Percentiles rank a stretch among this genome's conserved stretches.
These are phyloP conservation scores for Laburnicola sp. DNA, from an alignment of 2,329 filamentous ascomycete species.

Conservation along the genomic window DNA sequence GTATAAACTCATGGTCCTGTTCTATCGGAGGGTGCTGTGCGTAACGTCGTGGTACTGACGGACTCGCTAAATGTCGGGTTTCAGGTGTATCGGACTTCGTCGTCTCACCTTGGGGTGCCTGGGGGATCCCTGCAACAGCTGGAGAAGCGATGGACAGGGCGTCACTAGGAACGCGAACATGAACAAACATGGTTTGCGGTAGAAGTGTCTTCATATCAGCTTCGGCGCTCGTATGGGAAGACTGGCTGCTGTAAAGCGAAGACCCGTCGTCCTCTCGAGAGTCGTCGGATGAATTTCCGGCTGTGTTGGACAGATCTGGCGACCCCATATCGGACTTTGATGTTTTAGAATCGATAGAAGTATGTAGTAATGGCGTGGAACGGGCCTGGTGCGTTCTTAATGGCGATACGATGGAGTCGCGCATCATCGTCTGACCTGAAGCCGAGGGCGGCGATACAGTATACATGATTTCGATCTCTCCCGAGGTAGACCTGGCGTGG, in stretches of 20 bases:
- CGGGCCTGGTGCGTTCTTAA: constrained; percentile 25
- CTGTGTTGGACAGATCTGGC: constrained; percentile 17
- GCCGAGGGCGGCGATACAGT: constrained; percentile 41
- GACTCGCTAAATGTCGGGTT: constrained; percentile 20
- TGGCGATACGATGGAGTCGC: constrained; percentile 39
- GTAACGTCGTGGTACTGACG: constrained; percentile 28
- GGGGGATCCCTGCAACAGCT: constrained; percentile 29
- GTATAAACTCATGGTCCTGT: constrained; percentile 28
- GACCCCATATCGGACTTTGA: constrained; percentile 17
- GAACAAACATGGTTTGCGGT: constrained; percentile 11
- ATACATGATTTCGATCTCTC: constrained; percentile 21
- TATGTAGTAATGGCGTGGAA: constrained; percentile 19
- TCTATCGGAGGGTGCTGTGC: constrained; percentile 27
- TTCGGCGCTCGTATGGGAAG: constrained; percentile 48
- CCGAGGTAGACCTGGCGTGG: constrained; percentile 28
- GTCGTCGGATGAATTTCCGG: constrained; percentile 41
- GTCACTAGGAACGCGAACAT: constrained; percentile 18
- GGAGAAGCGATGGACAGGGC: constrained; percentile 27
- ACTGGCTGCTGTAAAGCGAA: constrained; percentile 45
- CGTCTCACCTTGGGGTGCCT: constrained; percentile 16
- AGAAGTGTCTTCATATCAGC: constrained; percentile 23
- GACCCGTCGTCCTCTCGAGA: constrained; percentile 42
- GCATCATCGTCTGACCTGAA: constrained; percentile 22
- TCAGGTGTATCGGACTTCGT: constrained; percentile 20
- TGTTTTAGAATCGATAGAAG: constrained; percentile 18